Evolutionary conservation across 2,329 filamentous ascomycete genomes (phyloP).

Genomic region (Truncatella angustata): DNA sequence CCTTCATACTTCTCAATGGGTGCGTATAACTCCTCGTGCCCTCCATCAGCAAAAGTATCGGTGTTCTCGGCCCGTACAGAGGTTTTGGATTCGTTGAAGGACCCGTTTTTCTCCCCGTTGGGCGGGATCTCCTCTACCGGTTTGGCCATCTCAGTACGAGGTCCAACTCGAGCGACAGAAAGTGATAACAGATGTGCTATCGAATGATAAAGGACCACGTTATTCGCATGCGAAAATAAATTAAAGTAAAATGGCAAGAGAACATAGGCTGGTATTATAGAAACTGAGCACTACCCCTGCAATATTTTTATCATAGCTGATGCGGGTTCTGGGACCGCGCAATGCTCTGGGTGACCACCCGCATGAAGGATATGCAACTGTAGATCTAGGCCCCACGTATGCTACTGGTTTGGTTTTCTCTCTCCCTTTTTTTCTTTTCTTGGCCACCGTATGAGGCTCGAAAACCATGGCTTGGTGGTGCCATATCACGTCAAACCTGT

Average conservation of each 20-base stretch:
- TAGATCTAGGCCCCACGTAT: neutral
- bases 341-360: neutral
- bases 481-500: neutral
- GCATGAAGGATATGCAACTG: neutral
- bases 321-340: neutral
- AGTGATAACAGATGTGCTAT: neutral
- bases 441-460: neutral
- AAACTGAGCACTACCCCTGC: neutral
- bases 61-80: neutral
- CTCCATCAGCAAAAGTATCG: conserved; percentile 10
- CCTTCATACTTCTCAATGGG: conserved; percentile 13
- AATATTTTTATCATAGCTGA: neutral
- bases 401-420: neutral
- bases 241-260: neutral
- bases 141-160: neutral
- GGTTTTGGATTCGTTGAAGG: neutral
- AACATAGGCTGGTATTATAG: neutral
- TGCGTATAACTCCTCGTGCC: conserved; percentile 3
- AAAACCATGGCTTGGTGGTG: neutral
- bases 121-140: neutral
- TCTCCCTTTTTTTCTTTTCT: no score
- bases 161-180: no score
- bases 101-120: neutral
- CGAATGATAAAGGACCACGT: neutral
- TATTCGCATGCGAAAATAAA: neutral